Evolutionary conservation across 2,329 filamentous ascomycete genomes (phyloP).

Genomic region (Karstenula rhodostoma): DNA sequence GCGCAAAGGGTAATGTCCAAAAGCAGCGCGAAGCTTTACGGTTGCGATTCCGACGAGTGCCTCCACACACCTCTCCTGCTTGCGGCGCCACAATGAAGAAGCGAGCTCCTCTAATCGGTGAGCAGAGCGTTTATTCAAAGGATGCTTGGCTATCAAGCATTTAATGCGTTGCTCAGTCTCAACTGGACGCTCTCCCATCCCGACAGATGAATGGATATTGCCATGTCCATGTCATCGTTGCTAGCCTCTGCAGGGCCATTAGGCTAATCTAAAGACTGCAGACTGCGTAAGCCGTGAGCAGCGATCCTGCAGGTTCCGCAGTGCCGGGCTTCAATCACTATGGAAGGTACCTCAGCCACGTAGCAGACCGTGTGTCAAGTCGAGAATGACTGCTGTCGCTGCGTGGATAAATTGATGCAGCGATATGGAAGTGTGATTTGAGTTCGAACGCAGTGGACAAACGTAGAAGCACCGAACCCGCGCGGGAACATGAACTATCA

Average conservation of each 20-base stretch:
- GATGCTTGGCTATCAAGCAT: slow-evolving; percentile 5
- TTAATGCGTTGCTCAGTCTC: slow-evolving; percentile 1
- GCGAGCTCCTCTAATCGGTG: slow-evolving; percentile 2
- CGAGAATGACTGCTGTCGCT: neutral
- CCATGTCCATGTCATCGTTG: neutral
- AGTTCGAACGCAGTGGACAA: neutral
- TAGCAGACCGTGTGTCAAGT: neutral
- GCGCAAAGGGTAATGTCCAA: neutral
- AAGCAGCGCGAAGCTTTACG: neutral
- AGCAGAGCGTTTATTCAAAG: neutral
- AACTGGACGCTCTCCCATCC: neutral
- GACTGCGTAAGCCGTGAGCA: neutral
- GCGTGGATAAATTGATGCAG: neutral
- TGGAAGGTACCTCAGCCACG: neutral
- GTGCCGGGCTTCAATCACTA: neutral
- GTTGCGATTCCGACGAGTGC: neutral
- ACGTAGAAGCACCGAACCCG: neutral
- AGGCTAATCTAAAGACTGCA: slow-evolving; percentile 6
- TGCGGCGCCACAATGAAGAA: neutral
- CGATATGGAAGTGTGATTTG: neutral
- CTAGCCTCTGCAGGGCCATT: slow-evolving; percentile 1
- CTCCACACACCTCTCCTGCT: neutral
- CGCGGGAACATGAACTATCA: neutral
- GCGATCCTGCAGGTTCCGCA: neutral
- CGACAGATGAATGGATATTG: neutral